These are phyloP conservation scores for Penicillium brasilianum DNA, from an alignment of 2,329 filamentous ascomycete species.

Conservation along the genomic window DNA sequence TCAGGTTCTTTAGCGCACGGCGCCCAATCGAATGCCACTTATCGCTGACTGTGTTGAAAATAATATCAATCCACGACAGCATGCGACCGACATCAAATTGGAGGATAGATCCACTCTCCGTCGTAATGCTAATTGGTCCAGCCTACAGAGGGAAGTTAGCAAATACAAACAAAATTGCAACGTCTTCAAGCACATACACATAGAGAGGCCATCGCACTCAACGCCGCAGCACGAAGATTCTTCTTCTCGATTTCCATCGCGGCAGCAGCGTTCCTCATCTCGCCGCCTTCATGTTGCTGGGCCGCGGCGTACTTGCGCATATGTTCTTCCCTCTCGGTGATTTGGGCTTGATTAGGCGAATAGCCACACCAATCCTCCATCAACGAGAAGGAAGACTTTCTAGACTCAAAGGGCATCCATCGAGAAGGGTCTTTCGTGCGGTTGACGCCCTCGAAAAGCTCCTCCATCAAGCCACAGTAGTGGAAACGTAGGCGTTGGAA, in stretches of 20 bases:
- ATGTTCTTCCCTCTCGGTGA: slow-evolving; percentile 79
- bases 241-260: slow-evolving; percentile 97
- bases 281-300: slow-evolving; percentile 72
- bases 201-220: slow-evolving; percentile 93
- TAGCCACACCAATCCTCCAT: slow-evolving; percentile 99
- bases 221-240: slow-evolving; percentile 83
- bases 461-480: slow-evolving; percentile 92
- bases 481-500: slow-evolving; percentile 90
- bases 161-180: slow-evolving; percentile 5
- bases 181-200: slow-evolving; percentile 64
- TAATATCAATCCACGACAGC: slow-evolving; percentile 92
- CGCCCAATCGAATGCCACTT: slow-evolving; percentile 89
- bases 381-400: slow-evolving; percentile 91
- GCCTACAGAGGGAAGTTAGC: slow-evolving; percentile 40
- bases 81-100: slow-evolving; percentile 93
- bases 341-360: slow-evolving; percentile 84
- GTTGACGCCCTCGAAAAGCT: slow-evolving; percentile 89
- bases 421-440: slow-evolving; percentile 80
- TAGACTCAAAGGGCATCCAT: slow-evolving; percentile 97
- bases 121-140: slow-evolving; percentile 81
- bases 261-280: slow-evolving; percentile 78
- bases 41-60: slow-evolving; percentile 91
- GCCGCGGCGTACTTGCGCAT: slow-evolving; percentile 86
- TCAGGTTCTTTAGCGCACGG: slow-evolving; percentile 84
- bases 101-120: slow-evolving; percentile 82